Evolutionary conservation across 768 basidiomycete species (phyloP).

Genomic region (Polyporus arcularius): DNA sequence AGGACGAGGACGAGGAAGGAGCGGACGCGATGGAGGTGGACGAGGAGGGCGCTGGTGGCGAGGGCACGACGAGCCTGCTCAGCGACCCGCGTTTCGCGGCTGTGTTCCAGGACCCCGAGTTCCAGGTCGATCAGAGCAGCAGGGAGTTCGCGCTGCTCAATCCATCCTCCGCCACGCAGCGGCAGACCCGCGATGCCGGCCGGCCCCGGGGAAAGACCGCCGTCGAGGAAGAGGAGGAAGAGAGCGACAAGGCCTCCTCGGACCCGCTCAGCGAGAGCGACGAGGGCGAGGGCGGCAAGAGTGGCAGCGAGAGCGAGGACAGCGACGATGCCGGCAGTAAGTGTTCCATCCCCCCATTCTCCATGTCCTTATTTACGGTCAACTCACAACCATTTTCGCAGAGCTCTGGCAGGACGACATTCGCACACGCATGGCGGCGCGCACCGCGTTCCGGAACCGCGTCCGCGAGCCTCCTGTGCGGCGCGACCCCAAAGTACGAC

Average conservation of each 20-base stretch:
- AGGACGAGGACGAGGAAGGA: constrained; percentile 31
- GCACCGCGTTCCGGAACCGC: constrained; percentile 9
- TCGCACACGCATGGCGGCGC: constrained; percentile 26
- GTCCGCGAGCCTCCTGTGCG: constrained; percentile 18
- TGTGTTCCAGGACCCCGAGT: constrained; percentile 90
- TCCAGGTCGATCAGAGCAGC: constrained; percentile 84
- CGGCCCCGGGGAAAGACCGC: constrained; percentile 61
- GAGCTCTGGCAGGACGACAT: constrained; percentile 31
- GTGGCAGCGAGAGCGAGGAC: constrained; percentile 39
- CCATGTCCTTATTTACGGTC: neutral
- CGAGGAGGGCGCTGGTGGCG: constrained; percentile 30
- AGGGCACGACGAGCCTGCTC: constrained; percentile 54
- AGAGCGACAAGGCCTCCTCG: constrained; percentile 70
- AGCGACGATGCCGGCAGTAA: constrained; percentile 45
- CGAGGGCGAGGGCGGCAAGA: constrained; percentile 35
- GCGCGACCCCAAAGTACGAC: constrained; percentile 54
- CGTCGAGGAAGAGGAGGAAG: constrained; percentile 88
- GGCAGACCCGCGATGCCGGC: constrained; percentile 31
- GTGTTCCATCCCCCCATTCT: neutral
- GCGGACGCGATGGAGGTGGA: constrained; percentile 36
- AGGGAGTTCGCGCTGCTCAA: constrained; percentile 93
- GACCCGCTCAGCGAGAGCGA: constrained; percentile 34
- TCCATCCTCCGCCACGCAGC: constrained; percentile 74
- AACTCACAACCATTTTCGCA: constrained; percentile 4
- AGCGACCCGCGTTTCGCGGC: constrained; percentile 87